Conservation (phyloP, 352 stramenopile genomes). For the Phytophthora sp. region DNA sequence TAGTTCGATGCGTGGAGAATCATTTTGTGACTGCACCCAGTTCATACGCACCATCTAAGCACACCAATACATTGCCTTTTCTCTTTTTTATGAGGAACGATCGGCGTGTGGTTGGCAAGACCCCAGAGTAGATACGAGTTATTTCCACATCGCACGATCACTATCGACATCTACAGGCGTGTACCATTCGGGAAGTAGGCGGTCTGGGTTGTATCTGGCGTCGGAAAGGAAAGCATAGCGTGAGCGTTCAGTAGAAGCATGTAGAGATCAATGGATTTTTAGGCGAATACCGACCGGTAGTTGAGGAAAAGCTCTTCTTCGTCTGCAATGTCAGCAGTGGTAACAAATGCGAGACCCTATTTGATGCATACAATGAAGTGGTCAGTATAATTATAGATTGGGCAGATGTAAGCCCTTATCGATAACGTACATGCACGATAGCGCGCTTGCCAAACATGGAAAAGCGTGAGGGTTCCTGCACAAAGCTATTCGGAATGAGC, state of each 20-base stretch:
- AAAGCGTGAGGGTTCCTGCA: conserved; percentile 77
- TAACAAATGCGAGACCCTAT: conserved; percentile 78
- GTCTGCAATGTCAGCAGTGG: conserved; percentile 80
- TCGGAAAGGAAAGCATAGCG: not conserved
- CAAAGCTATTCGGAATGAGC: conserved; percentile 86
- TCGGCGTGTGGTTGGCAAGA: conserved; percentile 1
- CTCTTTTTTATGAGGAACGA: conserved; percentile 1
- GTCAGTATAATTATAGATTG: not conserved
- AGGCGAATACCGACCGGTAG: conserved; percentile 51
- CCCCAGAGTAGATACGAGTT: not conserved
- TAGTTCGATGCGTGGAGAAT: not conserved
- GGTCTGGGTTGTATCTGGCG: conserved; percentile 80
- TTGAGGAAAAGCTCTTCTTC: conserved; percentile 87
- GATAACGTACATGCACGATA: conserved; percentile 73
- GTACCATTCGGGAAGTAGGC: conserved; percentile 81
- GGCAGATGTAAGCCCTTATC: not conserved
- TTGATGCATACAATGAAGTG: not conserved
- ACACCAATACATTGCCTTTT: conserved; percentile 46
- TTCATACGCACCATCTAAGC: conserved; percentile 36
- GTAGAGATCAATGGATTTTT: not conserved
- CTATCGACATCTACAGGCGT: conserved; percentile 78
- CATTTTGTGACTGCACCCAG: conserved; percentile 14
- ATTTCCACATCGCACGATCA: conserved; percentile 88
- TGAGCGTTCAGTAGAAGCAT: conserved; percentile 2
- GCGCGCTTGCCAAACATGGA: conserved; percentile 88